Conservation (phyloP, 495 filamentous ascomycete genomes). For the Ramalina peruviana region DNA sequence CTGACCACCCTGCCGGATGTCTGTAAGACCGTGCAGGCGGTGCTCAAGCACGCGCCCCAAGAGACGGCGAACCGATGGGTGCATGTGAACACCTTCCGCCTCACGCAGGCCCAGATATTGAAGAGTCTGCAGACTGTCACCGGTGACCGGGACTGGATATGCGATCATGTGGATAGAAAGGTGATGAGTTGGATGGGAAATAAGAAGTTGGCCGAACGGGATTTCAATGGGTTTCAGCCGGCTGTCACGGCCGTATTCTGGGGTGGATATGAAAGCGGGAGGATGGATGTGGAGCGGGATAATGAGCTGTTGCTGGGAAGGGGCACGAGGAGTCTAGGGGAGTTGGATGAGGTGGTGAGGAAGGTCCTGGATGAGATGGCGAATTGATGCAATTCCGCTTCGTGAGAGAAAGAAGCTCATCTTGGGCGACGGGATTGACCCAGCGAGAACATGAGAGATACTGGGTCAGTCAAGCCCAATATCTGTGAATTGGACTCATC, state of each 20-base stretch:
- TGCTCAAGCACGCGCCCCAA: conserved; percentile 22
- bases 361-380: conserved; percentile 11
- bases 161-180: conserved; percentile 22
- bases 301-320: conserved; percentile 19
- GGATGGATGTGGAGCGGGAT: too few species aligned
- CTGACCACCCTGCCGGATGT: conserved; percentile 29
- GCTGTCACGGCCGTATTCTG: conserved; percentile 20
- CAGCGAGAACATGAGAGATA: too few species aligned
- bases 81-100: conserved; percentile 30
- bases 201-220: conserved; percentile 23
- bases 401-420: too few species aligned
- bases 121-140: conserved; percentile 28
- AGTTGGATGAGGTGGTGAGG: conserved; percentile 18
- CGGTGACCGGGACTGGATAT: conserved; percentile 24
- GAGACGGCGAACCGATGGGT: conserved; percentile 35
- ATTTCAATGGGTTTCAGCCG: conserved; percentile 21
- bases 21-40: conserved; percentile 24
- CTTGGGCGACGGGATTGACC: too few species aligned
- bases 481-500: too few species aligned
- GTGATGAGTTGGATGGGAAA: conserved; percentile 16
- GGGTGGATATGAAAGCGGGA: conserved; percentile 10
- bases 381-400: too few species aligned
- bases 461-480: too few species aligned
- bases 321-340: conserved; percentile 19
- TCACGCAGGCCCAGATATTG: conserved; percentile 34